These are phyloP conservation scores for Arxiozyma bovina DNA, from an alignment of 1,139 yeast genomes.

Conservation along the genomic window DNA sequence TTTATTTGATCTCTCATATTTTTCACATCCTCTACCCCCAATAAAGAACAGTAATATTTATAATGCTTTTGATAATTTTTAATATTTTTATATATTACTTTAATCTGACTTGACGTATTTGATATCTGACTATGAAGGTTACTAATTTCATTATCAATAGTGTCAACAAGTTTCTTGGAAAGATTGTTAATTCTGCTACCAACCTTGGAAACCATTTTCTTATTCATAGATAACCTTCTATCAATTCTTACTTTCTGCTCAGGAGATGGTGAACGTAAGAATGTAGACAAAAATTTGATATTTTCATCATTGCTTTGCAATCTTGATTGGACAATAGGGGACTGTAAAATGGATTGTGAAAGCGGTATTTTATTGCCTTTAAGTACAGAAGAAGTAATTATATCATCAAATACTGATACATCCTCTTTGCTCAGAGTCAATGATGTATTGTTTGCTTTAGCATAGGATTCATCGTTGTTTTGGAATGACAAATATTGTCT, in stretches of 20 bases:
- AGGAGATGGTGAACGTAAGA: constrained; percentile 1
- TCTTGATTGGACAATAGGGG: constrained; percentile 3
- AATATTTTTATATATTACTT: background rate
- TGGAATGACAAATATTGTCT: background rate
- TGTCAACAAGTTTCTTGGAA: constrained; percentile 1
- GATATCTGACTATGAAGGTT: background rate
- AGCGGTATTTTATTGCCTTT: background rate
- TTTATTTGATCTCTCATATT: background rate
- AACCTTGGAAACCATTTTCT: background rate
- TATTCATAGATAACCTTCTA: too few relatives aligned
- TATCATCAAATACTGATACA: constrained; percentile 7
- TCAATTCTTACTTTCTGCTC: background rate
- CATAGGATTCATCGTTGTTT: background rate
- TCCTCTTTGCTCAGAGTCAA: constrained; percentile 8
- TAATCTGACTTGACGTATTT: background rate
- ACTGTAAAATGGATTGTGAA: constrained; percentile 1
- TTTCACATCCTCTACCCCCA: background rate
- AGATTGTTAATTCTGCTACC: background rate
- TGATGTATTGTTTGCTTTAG: constrained; percentile 3
- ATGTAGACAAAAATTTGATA: background rate
- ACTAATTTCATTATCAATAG: constrained; percentile 3
- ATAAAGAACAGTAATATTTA: background rate
- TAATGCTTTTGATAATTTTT: background rate
- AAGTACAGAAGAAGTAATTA: constrained; percentile 5
- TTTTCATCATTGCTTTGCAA: background rate